Percentiles rank a stretch among this genome's conserved stretches.
Conservation (phyloP, 345 rosid species). For the Turritis glabra region DNA sequence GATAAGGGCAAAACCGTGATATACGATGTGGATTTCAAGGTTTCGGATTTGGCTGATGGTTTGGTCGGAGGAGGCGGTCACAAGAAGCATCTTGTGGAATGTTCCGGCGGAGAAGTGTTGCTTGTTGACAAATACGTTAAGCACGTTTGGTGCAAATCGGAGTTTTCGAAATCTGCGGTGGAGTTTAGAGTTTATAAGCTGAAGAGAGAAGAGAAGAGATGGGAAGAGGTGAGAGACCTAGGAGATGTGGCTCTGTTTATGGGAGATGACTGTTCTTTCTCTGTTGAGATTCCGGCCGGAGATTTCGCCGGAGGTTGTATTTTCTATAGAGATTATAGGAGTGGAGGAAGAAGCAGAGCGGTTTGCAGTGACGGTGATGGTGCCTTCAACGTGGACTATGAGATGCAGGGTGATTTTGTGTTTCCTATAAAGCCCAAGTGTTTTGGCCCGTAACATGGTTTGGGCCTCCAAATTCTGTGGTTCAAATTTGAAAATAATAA, state of each 20-base stretch:
- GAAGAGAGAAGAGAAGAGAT: constrained; percentile 34
- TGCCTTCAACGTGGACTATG: constrained; percentile 23
- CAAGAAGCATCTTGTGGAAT: constrained; percentile 34
- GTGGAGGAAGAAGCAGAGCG: constrained; percentile 35
- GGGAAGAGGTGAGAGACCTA: constrained; percentile 30
- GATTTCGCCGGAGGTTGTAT: constrained; percentile 26
- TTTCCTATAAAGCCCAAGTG: constrained; percentile 22
- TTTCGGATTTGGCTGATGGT: constrained; percentile 26
- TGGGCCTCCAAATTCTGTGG: background rate
- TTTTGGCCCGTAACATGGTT: background rate
- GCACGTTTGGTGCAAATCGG: constrained; percentile 15
- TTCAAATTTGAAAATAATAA: background rate
- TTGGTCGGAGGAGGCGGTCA: constrained; percentile 37
- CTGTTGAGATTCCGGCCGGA: constrained; percentile 21
- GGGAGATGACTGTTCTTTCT: constrained; percentile 43
- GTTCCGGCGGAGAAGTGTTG: constrained; percentile 23
- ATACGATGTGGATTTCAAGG: constrained; percentile 27
- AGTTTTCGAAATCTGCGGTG: constrained; percentile 22
- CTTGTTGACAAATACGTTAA: constrained; percentile 37
- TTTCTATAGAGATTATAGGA: constrained; percentile 28
- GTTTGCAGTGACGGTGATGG: constrained; percentile 17
- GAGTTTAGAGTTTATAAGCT: constrained; percentile 40
- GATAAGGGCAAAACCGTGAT: constrained; percentile 31
- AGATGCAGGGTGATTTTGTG: background rate
- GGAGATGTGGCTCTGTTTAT: constrained; percentile 26